Evolutionary conservation across 2,329 filamentous ascomycete species (phyloP), one percentile per base, ranked within the genome.

Genomic region (Blastomyces gilchristii): DNA sequence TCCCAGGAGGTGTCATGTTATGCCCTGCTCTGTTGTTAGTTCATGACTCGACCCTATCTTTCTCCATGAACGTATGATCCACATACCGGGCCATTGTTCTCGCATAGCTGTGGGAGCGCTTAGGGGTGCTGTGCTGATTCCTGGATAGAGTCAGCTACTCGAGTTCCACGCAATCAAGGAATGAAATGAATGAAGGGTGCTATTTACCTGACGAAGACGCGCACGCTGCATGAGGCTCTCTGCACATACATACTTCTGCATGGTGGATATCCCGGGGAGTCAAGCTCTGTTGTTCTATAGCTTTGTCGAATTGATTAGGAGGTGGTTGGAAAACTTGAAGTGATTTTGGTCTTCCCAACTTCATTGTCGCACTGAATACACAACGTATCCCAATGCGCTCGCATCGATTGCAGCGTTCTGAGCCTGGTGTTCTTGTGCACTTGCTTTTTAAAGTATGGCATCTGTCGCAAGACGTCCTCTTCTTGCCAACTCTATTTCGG

Each of bases 391-490:
- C 53, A 39, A 57, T 39, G 16, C 53, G 28, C 28, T 57, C 31
- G 34, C 53, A 57, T 57, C 53, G 28, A 16, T 31, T 57, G 18
- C 53, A 57, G 28, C 53, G 28, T 8, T 41, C 31, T 39, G 34
- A 37, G 2, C 53, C 53, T 18, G 14, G 53, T 11, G 34, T 14
- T 39, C 53, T 57, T n/a, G 53, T 25, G n/a, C 53, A 57, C 31
- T 57, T 57, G 53, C 53, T 57, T 39, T 57, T 57, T 18, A 57
- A 31, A 39, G 53, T 57, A 34, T 57, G 28, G 28, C 53, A 57
- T 57, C 53, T 34, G 53, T 57, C 53, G 18, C 53, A 39, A 22
- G 53, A 57, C 14, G 31, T 57, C n/a, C 53, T 57, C n/a, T 39
- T 57, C 53, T 57, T 57, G 31, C 53, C 53, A 39, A 39, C 53